Conservation (phyloP, 352 stramenopile genomes). For the Paralagenidium karlingii region DNA sequence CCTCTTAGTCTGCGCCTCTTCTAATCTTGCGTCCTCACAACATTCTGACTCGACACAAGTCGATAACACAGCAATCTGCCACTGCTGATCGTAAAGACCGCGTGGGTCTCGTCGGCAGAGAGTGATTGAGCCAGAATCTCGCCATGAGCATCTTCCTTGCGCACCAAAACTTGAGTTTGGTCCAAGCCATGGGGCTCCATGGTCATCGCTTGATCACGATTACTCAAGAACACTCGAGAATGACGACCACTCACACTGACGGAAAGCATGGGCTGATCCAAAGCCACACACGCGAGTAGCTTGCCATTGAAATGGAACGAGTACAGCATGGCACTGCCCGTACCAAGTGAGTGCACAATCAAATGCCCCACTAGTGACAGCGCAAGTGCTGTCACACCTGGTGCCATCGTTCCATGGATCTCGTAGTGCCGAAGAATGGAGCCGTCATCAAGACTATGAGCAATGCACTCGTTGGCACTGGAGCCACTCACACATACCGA, state of each 20-base stretch:
- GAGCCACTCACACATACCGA: conserved; percentile 62
- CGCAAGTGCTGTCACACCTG: conserved; percentile 35
- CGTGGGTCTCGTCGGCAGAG: conserved; percentile 60
- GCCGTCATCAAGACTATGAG: conserved; percentile 48
- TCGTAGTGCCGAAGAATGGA: conserved; percentile 43
- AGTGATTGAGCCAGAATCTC: conserved; percentile 47
- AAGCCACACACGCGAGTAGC: conserved; percentile 23
- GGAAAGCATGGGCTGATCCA: conserved; percentile 28
- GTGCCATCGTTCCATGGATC: conserved; percentile 25
- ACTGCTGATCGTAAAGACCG: conserved; percentile 47
- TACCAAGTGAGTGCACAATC: conserved; percentile 57
- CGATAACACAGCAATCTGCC: no score
- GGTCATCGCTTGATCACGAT: conserved; percentile 22
- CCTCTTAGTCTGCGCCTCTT: no score
- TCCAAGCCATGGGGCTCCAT: conserved; percentile 33
- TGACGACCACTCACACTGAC: conserved; percentile 45
- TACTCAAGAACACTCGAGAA: conserved; percentile 59
- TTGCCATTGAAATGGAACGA: conserved; percentile 65
- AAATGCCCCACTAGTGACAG: conserved; percentile 58
- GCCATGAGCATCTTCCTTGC: conserved; percentile 20
- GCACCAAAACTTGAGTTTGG: conserved; percentile 36
- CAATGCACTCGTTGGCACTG: conserved; percentile 45
- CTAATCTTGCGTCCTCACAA: no score
- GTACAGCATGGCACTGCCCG: conserved; percentile 33
- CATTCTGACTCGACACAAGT: no score